Percentiles rank a stretch among this genome's conserved stretches.
These are phyloP conservation scores for Colletotrichum musae DNA, from an alignment of 2,329 filamentous ascomycete genomes.

Conservation along the genomic window DNA sequence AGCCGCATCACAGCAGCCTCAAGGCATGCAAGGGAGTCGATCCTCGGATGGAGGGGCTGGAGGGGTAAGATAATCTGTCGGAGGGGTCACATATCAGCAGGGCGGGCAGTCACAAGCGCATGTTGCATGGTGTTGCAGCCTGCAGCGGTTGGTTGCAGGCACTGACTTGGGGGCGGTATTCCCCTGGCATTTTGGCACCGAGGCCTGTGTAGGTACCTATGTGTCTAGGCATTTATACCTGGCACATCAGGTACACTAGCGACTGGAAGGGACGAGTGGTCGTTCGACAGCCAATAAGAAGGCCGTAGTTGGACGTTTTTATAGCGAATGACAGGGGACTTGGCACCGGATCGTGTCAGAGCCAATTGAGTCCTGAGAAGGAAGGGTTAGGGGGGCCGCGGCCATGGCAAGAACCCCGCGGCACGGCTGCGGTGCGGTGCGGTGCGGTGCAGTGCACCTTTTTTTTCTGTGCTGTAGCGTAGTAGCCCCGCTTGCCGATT, in stretches of 20 bases:
- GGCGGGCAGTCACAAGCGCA: neutral
- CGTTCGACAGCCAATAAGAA: too few species aligned
- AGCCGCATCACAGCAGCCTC: neutral
- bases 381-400: too few species aligned
- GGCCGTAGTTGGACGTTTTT: too few species aligned
- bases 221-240: too few species aligned
- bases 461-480: constrained; percentile 3
- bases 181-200: constrained; percentile 2
- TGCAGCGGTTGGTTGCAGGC: constrained; percentile 5
- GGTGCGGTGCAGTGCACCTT: neutral
- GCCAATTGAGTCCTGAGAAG: too few species aligned
- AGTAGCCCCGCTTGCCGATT: constrained; percentile 6
- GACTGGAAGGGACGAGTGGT: too few species aligned
- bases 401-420: constrained; percentile 18
- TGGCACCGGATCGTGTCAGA: too few species aligned
- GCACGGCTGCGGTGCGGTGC: neutral
- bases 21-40: too few species aligned
- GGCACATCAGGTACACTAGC: too few species aligned
- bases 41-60: constrained; percentile 15
- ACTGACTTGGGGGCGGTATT: neutral
- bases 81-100: constrained; percentile 2
- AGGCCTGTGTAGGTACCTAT: too few species aligned
- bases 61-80: constrained; percentile 11
- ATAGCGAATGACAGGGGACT: too few species aligned
- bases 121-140: constrained; percentile 21